phyloP scores from a whole-genome alignment of 1,284 basidiomycete genomes.

The Irpex lacteus region DNA sequence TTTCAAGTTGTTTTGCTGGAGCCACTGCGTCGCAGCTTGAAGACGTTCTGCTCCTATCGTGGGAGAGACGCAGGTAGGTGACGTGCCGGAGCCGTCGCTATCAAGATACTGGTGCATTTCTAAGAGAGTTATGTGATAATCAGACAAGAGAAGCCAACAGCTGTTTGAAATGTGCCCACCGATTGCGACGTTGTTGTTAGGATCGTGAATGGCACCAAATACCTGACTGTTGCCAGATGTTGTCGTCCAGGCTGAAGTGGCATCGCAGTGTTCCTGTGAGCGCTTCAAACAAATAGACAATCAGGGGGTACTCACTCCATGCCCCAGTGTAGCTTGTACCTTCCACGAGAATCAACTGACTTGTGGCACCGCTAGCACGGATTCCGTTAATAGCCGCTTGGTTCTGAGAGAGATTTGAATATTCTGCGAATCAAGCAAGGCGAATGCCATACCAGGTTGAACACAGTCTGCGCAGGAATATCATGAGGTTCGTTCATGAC shows the following conservation, averaged over 20 bases:
- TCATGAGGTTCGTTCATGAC: conserved; percentile 63
- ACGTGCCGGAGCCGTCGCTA: conserved; percentile 61
- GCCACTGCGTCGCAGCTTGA: conserved; percentile 54
- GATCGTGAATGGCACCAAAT: conserved; percentile 53
- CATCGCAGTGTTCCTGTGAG: conserved; percentile 4
- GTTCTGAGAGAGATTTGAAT: conserved; percentile 33
- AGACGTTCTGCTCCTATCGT: conserved; percentile 60
- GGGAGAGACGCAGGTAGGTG: conserved; percentile 49
- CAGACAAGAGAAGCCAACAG: background rate
- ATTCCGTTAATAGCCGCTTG: conserved; percentile 65
- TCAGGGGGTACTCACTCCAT: conserved; percentile 24
- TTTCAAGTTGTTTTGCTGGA: conserved; percentile 55
- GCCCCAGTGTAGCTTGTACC: conserved; percentile 40
- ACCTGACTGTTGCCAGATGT: conserved; percentile 54
- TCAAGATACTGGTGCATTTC: conserved; percentile 75
- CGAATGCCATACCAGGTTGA: conserved; percentile 36
- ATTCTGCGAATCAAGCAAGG: conserved; percentile 7
- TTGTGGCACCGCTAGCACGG: conserved; percentile 55
- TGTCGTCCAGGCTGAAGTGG: conserved; percentile 43
- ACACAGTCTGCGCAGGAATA: conserved; percentile 46
- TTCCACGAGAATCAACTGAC: conserved; percentile 47
- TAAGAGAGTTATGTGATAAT: conserved; percentile 17
- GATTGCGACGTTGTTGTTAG: conserved; percentile 60
- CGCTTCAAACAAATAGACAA: background rate
- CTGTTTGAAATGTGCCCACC: conserved; percentile 29